Base-by-base conservation (phyloP, 2,329 filamentous ascomycete species). In the Aspergillus sp. region DNA sequence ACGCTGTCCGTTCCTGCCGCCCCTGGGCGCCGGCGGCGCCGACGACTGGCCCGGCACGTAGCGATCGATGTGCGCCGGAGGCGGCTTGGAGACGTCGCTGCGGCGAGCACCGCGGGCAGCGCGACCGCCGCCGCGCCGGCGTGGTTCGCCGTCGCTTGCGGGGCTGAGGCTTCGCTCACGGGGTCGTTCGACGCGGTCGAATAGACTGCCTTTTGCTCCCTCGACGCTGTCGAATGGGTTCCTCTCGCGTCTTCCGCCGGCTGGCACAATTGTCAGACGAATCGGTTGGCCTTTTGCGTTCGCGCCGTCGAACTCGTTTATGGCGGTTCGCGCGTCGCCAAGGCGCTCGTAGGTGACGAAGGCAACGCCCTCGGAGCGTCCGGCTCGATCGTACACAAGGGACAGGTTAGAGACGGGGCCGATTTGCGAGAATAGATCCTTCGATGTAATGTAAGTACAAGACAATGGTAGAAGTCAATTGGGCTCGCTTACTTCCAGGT, bases 221-320 rank as follows among this genome's bases (percentile, higher is more conserved):
- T 71, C 63, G 15, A 67, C 66, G 30, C 56, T 64, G 41, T 73
- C 70, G 36, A 71, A 69, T 5, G 63, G 57, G 43, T 68, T 66
- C 35, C 64, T 57, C 13, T 57, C 50, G 8, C 52, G 49, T 32
- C 42, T 47, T 26, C 35, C 45, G 26, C 43, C 45, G 61, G 44
- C 64, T n/a, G 78, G 69, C 26, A 89, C 57, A 19, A 89, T 65
- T 0, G 74, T 74, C 36, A 94, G 61, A 20, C 73, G 76, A 48
- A 94, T 94, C 3, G 85, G 86, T 61, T 89, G 84, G 30, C 82
- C 81, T 48, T 91, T 88, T 36, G 88, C 88, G 54, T 94, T 94
- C 42, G 86, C 86, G 35, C 85, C 85, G 53, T 95, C 80, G 52
- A 82, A 95, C 48, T 94, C 81, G 33, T 68, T 70, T 34, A 94